These are phyloP conservation scores for Claviceps spartinae DNA, from an alignment of 2,329 filamentous ascomycete species.

Conservation along the genomic window DNA sequence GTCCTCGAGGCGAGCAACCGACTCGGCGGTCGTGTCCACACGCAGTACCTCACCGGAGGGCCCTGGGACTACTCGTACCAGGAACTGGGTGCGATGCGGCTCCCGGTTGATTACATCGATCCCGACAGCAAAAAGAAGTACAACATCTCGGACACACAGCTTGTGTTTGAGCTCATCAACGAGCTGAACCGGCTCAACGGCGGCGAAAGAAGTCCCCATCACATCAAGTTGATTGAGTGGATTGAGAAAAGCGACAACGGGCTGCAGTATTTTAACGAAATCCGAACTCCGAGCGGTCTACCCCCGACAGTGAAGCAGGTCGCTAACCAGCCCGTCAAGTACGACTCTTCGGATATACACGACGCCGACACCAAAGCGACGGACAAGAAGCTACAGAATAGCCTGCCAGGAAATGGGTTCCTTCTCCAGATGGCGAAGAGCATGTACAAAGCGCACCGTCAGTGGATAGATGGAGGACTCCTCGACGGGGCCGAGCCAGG, in stretches of 20 bases:
- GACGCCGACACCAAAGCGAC: slow-evolving; percentile 20
- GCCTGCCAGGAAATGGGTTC: slow-evolving; percentile 23
- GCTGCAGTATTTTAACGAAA: slow-evolving; percentile 33
- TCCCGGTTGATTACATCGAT: slow-evolving; percentile 39
- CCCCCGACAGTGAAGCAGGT: slow-evolving; percentile 39
- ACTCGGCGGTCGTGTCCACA: slow-evolving; percentile 51
- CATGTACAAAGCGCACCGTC: slow-evolving; percentile 30
- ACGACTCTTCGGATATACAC: slow-evolving; percentile 16
- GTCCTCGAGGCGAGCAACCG: slow-evolving; percentile 48
- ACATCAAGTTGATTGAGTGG: slow-evolving; percentile 50
- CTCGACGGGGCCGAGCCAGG: slow-evolving; percentile 27
- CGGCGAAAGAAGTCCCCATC: slow-evolving; percentile 27
- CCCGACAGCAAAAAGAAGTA: slow-evolving; percentile 36
- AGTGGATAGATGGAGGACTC: slow-evolving; percentile 22
- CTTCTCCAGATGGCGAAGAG: slow-evolving; percentile 25
- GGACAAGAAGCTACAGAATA: slow-evolving; percentile 21
- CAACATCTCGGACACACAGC: slow-evolving; percentile 47
- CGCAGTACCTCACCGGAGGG: slow-evolving; percentile 44
- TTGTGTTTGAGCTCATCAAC: slow-evolving; percentile 50
- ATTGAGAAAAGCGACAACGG: slow-evolving; percentile 42
- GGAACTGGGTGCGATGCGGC: slow-evolving; percentile 53
- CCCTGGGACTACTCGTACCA: slow-evolving; percentile 54
- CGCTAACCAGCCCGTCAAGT: slow-evolving; percentile 24
- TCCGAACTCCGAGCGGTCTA: slow-evolving; percentile 34
- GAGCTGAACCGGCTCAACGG: slow-evolving; percentile 47